These are phyloP conservation scores for Aureobasidium sp. DNA, from an alignment of 2,329 filamentous ascomycete species.

Conservation along the genomic window DNA sequence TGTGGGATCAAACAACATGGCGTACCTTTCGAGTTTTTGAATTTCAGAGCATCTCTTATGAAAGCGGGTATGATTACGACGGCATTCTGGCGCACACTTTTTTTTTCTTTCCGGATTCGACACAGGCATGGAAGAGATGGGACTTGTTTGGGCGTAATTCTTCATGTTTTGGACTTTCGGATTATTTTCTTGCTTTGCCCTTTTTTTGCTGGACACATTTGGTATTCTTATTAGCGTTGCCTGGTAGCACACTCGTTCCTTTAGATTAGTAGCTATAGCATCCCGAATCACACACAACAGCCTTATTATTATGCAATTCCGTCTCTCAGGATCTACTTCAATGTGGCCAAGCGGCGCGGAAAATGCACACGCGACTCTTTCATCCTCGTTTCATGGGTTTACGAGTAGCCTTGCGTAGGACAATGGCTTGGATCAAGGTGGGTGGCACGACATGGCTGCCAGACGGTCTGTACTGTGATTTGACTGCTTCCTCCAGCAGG, in stretches of 20 bases:
- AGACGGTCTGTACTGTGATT: not conserved
- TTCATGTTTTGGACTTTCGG: not conserved
- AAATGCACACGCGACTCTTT: not conserved
- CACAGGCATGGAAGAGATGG: constrained; percentile 1
- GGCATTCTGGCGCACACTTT: not conserved
- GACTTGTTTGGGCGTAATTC: not conserved
- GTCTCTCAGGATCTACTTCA: not conserved
- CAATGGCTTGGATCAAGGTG: not conserved
- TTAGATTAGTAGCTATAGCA: constrained; percentile 8
- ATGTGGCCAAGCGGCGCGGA: not conserved
- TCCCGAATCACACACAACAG: not conserved
- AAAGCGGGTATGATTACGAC: constrained; percentile 3
- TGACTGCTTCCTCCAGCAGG: not conserved
- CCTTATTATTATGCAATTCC: not conserved
- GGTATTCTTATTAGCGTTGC: not conserved
- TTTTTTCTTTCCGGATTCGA: not conserved
- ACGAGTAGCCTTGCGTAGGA: not conserved
- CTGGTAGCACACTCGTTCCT: not conserved
- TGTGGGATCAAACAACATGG: not conserved
- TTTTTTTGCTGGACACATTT: not conserved
- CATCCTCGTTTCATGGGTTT: not conserved
- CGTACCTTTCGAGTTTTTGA: not conserved
- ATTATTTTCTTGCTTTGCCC: not conserved
- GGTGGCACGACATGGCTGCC: not conserved
- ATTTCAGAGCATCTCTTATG: not conserved